Evolutionary conservation across 495 filamentous ascomycete species (phyloP), one percentile per base, ranked within the genome.

Genomic region (Poronia punctata): DNA sequence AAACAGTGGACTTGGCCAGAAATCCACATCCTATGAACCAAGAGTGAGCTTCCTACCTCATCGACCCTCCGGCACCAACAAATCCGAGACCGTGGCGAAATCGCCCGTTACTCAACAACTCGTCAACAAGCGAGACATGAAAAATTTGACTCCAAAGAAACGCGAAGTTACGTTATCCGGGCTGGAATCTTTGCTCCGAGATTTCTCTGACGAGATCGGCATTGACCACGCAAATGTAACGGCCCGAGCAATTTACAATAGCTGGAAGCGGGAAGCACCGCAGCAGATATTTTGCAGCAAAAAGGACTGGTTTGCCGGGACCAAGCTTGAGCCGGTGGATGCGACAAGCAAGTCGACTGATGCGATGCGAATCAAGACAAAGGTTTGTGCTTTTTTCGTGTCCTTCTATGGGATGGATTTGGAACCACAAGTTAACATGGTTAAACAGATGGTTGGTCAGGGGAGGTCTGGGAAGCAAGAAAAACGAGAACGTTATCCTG

Each of bases 301-400:
- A 28, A 45, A 57, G 12, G 66, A 72, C 36, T 47, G 42, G 35
- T 71, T 72, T 38, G 57, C 62, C 5, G 55, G 54, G 28, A 58
- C 70, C 51, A 56, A 56, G 25, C 49, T 62, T 3, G 44, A 45
- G 16, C 50, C 49, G 0, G 38, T 54, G 1, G 40, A 39, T 18
- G 35, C 35, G 16, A 8, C 35, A 15, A 9, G 30, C 34, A 52
- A 48, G 21, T 38, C 51, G 5, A 29, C 54, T 8, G 54, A 60
- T 28, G 53, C 54, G 20, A 62, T 66, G 43, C 45, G 47, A 20
- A 54, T 65, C 5, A 65, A 57, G 29, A 57, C 64, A 9, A 72
- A 72, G 66, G 61, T 66, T 25, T 46, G 59, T 40, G 0, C 27
- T 7, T 31, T 15, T 24, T 20, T 28, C 33, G 2, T 3, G 14